Percentiles rank a stretch among this genome's conserved stretches.
phyloP scores from a whole-genome alignment of 768 basidiomycete genomes.

The Serendipita sp. region DNA sequence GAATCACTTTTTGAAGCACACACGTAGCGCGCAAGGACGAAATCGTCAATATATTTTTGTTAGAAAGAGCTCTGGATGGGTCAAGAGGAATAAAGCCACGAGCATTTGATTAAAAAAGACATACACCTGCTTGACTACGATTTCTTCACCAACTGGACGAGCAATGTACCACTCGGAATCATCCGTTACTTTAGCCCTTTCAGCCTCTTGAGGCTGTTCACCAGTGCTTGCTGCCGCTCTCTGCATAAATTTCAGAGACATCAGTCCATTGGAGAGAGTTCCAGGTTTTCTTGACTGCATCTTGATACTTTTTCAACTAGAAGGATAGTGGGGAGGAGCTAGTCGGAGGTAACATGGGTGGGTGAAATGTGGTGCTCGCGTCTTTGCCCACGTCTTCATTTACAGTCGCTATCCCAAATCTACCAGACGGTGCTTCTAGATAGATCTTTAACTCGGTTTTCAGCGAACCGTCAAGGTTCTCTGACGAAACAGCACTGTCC shows the following conservation, averaged over 20 bases:
- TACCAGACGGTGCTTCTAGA: too few species aligned
- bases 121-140: background rate
- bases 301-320: too few species aligned
- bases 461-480: too few species aligned
- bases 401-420: too few species aligned
- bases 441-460: too few species aligned
- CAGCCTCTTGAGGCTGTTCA: background rate
- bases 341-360: too few species aligned
- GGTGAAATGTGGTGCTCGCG: too few species aligned
- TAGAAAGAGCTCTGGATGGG: too few species aligned
- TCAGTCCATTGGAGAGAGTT: background rate
- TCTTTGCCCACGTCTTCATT: too few species aligned
- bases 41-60: too few species aligned
- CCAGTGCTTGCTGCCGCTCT: background rate
- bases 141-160: background rate
- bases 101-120: background rate
- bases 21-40: background rate
- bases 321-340: too few species aligned
- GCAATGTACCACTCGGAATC: background rate
- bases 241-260: conserved; percentile 5
- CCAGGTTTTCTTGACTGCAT: background rate
- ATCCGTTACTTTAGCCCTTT: background rate
- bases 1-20: background rate
- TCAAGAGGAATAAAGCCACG: background rate
- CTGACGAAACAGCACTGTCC: too few species aligned